These are phyloP conservation scores for Salmacisia buchloeana DNA, from an alignment of 1,284 basidiomycete genomes.

Conservation along the genomic window DNA sequence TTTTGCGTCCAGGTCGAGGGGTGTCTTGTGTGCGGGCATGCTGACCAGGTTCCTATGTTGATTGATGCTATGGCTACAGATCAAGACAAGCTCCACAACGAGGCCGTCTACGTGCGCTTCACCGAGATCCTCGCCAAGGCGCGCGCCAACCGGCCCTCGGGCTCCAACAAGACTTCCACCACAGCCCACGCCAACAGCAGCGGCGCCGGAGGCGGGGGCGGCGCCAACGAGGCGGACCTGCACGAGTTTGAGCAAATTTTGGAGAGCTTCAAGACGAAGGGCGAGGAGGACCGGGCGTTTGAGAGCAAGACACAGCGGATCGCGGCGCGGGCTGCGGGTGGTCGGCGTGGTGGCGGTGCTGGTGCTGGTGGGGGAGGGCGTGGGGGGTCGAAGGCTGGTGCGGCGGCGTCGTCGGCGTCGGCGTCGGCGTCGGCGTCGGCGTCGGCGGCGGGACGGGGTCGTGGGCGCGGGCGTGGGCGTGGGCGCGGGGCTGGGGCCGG, in stretches of 20 bases:
- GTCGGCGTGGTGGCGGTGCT: too few species aligned
- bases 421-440: background rate
- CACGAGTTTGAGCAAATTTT: slow-evolving; percentile 62
- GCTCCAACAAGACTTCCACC: background rate
- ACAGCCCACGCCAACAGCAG: too few species aligned
- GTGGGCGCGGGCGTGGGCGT: background rate
- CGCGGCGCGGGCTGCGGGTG: background rate
- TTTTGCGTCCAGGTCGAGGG: background rate
- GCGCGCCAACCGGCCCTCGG: slow-evolving; percentile 20
- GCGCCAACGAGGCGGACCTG: slow-evolving; percentile 26
- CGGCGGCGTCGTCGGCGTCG: background rate
- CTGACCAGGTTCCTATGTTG: too few species aligned
- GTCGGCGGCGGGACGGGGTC: background rate
- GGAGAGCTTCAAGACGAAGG: slow-evolving; percentile 73
- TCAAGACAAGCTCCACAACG: slow-evolving; percentile 90
- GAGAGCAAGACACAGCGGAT: slow-evolving; percentile 3
- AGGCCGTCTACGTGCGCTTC: slow-evolving; percentile 75
- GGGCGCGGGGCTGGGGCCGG: background rate
- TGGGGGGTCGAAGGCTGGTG: background rate
- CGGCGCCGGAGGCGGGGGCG: slow-evolving; percentile 13
- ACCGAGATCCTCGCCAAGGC: slow-evolving; percentile 74
- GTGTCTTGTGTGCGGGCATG: background rate
- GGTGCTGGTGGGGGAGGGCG: too few species aligned
- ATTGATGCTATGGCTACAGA: slow-evolving; percentile 71
- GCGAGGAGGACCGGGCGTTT: slow-evolving; percentile 81